A percentile compares a stretch with the other conserved stretches of the same genome.
phyloP scores from a whole-genome alignment of 2,329 filamentous ascomycete species.

The Ceratocystis destructans region DNA sequence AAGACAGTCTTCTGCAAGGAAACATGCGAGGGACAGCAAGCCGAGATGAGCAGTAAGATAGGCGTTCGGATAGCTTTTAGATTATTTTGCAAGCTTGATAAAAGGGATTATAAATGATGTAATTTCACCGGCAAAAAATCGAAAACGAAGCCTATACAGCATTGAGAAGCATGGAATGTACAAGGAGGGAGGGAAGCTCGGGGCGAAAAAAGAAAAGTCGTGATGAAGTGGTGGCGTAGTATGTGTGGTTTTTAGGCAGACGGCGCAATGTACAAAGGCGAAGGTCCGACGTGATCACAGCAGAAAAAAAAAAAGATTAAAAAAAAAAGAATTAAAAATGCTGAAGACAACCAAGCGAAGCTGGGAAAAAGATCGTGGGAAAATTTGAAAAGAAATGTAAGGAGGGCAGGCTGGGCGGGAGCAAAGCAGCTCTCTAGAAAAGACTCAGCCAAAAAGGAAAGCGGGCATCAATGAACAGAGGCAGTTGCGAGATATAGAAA shows the following conservation, averaged over 20 bases:
- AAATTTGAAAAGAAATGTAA: conserved; percentile 7
- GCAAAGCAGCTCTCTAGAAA: neutral
- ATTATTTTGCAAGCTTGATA: too few species aligned
- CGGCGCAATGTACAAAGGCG: neutral
- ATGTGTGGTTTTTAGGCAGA: neutral
- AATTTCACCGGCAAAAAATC: too few species aligned
- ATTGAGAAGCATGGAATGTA: too few species aligned
- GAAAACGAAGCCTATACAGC: too few species aligned
- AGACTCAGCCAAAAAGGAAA: neutral
- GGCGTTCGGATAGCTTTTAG: neutral
- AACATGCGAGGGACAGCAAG: conserved; percentile 8
- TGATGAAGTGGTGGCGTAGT: neutral
- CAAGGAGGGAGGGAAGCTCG: neutral
- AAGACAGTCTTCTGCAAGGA: conserved; percentile 7
- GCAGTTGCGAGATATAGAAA: conserved; percentile 9
- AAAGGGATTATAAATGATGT: too few species aligned
- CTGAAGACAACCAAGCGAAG: neutral
- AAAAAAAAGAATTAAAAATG: neutral
- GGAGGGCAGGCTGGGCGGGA: conserved; percentile 2
- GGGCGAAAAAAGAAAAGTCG: conserved; percentile 7
- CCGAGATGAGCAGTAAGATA: neutral
- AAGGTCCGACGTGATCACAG: conserved; percentile 4
- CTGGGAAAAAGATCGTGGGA: neutral
- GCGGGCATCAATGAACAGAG: neutral
- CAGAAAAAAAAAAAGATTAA: neutral